Conservation (phyloP, 805 yeast genomes). For the Candida loeiensis region DNA sequence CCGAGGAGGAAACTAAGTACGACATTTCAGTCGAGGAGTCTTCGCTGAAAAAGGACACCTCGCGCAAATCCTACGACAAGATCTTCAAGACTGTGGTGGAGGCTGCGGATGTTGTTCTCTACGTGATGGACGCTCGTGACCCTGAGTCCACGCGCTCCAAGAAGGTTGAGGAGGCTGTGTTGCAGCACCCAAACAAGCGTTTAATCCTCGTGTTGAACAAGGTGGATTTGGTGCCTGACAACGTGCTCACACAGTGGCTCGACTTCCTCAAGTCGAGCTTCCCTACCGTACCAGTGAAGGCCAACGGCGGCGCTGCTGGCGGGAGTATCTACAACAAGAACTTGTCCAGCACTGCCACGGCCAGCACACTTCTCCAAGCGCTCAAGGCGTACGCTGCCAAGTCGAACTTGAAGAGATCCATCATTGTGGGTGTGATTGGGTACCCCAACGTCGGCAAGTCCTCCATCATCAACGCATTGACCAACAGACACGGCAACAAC, state of each 20-base stretch:
- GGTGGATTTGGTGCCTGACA: constrained; percentile 87
- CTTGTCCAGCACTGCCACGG: constrained; percentile 66
- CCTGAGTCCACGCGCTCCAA: constrained; percentile 93
- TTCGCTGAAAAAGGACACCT: constrained; percentile 55
- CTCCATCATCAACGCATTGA: constrained; percentile 85
- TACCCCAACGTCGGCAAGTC: constrained; percentile 98
- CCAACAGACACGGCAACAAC: constrained; percentile 71
- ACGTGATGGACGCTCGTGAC: constrained; percentile 96
- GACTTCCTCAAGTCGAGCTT: constrained; percentile 72
- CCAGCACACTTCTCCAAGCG: constrained; percentile 70
- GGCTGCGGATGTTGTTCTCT: constrained; percentile 83
- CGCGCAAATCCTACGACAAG: constrained; percentile 90
- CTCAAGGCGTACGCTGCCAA: constrained; percentile 82
- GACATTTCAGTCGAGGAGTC: constrained; percentile 37
- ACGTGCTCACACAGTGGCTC: constrained; percentile 80
- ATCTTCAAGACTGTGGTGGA: constrained; percentile 91
- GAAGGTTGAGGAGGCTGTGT: constrained; percentile 85
- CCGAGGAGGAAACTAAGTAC: constrained; percentile 42
- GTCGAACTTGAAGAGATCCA: constrained; percentile 81
- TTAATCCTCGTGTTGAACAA: constrained; percentile 84
- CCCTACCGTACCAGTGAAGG: constrained; percentile 89
- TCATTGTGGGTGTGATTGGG: constrained; percentile 93
- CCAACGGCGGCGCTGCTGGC: constrained; percentile 71
- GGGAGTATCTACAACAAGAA: constrained; percentile 68
- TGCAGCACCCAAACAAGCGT: constrained; percentile 77